Evolutionary conservation across 805 yeast genomes (phyloP).

Genomic region (Monosporozyma yasuniensis): DNA sequence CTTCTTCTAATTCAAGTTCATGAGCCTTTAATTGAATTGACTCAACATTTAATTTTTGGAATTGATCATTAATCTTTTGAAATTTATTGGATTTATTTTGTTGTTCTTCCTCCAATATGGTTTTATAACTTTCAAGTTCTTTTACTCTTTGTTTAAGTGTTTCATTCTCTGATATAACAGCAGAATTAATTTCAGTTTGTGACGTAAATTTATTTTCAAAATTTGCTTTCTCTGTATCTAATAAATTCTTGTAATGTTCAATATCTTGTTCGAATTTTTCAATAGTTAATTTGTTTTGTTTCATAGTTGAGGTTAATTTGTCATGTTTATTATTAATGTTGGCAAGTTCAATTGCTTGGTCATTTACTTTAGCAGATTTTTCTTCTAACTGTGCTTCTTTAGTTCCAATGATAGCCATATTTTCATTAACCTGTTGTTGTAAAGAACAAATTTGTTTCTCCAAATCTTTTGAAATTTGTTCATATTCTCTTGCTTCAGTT

Average conservation of each 20-base stretch:
- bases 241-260: slow-evolving; percentile 2
- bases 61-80: slow-evolving; percentile 22
- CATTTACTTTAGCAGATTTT: slow-evolving; percentile 4
- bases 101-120: slow-evolving; percentile 15
- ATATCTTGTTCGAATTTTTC: slow-evolving; percentile 2
- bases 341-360: slow-evolving; percentile 8
- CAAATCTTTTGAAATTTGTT: slow-evolving; percentile 13
- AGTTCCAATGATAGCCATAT: slow-evolving; percentile 16
- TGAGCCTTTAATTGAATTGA: slow-evolving; percentile 24
- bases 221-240: slow-evolving; percentile 17
- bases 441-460: slow-evolving; percentile 16
- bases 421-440: slow-evolving; percentile 20
- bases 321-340: slow-evolving; percentile 7
- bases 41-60: slow-evolving; percentile 25
- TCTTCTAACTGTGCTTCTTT: slow-evolving; percentile 24
- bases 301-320: background rate
- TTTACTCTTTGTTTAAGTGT: slow-evolving; percentile 15
- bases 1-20: slow-evolving; percentile 23
- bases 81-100: slow-evolving; percentile 10
- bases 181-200: slow-evolving; percentile 29
- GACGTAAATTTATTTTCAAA: slow-evolving; percentile 31
- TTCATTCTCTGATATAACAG: slow-evolving; percentile 25
- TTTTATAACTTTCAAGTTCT: slow-evolving; percentile 14
- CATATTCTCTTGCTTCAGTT: slow-evolving; percentile 10
- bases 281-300: background rate